Conservation (phyloP, 768 basidiomycete genomes). For the Mycena rebaudengoi region DNA sequence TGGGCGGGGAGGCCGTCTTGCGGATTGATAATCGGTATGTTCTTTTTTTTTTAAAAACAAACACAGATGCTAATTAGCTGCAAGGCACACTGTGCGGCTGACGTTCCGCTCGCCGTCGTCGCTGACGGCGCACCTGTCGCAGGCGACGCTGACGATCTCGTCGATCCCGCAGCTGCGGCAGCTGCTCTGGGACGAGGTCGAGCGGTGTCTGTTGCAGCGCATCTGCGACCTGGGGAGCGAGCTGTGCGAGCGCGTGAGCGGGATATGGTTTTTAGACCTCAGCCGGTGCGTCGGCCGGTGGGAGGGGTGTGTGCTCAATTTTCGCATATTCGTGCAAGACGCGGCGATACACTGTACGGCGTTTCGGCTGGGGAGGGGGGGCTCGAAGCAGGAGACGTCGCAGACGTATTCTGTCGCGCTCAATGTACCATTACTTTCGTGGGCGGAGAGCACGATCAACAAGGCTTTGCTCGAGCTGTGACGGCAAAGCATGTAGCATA, state of each 20-base stretch:
- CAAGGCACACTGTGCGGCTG: constrained; percentile 77
- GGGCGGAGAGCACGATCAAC: constrained; percentile 62
- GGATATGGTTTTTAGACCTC: constrained; percentile 83
- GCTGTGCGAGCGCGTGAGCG: constrained; percentile 60
- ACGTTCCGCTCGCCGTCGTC: constrained; percentile 81
- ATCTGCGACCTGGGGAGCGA: constrained; percentile 74
- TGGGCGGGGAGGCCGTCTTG: constrained; percentile 79
- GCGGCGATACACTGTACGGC: constrained; percentile 66
- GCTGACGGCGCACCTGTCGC: constrained; percentile 80
- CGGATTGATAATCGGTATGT: constrained; percentile 76
- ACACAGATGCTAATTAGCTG: not conserved
- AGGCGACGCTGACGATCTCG: constrained; percentile 77
- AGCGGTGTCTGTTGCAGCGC: constrained; percentile 70
- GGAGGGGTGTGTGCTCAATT: constrained; percentile 80
- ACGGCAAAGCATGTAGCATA: constrained; percentile 18
- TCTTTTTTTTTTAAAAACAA: constrained; percentile 75
- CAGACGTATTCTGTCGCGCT: constrained; percentile 49
- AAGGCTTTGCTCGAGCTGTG: constrained; percentile 38
- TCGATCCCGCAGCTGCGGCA: constrained; percentile 82
- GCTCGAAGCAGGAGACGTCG: constrained; percentile 48
- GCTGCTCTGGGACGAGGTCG: constrained; percentile 80
- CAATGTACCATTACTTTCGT: constrained; percentile 54
- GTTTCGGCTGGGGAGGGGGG: constrained; percentile 55
- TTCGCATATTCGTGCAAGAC: constrained; percentile 64
- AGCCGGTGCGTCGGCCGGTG: constrained; percentile 79